A percentile compares a stretch with the other conserved stretches of the same genome.
These are phyloP conservation scores for Neonectria ditissima DNA, from an alignment of 2,329 filamentous ascomycete genomes.

Conservation along the genomic window DNA sequence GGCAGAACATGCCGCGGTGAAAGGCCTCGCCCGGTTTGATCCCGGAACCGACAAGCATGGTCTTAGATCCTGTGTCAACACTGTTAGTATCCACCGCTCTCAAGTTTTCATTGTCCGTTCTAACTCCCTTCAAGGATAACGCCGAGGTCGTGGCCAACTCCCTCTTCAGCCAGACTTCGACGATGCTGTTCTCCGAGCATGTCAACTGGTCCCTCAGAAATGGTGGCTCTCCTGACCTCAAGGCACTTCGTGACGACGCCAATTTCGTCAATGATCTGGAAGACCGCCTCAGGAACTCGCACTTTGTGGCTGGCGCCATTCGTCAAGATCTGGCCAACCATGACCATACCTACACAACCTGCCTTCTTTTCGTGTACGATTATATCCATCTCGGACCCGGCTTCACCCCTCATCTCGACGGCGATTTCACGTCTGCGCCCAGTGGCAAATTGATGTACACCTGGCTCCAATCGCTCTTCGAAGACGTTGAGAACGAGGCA, in stretches of 20 bases:
- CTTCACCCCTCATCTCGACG: not conserved
- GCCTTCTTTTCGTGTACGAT: not conserved
- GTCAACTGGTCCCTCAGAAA: not conserved
- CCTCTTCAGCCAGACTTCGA: not conserved
- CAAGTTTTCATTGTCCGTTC: not conserved
- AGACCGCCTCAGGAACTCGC: not conserved
- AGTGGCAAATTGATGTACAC: not conserved
- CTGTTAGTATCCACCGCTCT: not conserved
- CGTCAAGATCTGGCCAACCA: not conserved
- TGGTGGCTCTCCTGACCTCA: not conserved
- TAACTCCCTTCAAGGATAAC: not conserved
- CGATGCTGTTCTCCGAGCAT: not conserved
- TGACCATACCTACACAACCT: not conserved
- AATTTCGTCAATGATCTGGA: not conserved
- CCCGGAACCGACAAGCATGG: not conserved
- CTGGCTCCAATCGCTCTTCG: not conserved
- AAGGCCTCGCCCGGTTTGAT: slow-evolving; percentile 1
- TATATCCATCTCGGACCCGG: not conserved
- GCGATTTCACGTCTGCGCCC: not conserved
- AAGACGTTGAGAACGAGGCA: not conserved
- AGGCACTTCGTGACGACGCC: not conserved
- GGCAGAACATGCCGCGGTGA: not conserved
- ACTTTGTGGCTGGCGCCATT: not conserved
- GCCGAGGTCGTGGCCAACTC: not conserved
- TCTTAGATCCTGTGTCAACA: not conserved